phyloP scores from a whole-genome alignment of 768 basidiomycete genomes.

The Suillus clintonianus region DNA sequence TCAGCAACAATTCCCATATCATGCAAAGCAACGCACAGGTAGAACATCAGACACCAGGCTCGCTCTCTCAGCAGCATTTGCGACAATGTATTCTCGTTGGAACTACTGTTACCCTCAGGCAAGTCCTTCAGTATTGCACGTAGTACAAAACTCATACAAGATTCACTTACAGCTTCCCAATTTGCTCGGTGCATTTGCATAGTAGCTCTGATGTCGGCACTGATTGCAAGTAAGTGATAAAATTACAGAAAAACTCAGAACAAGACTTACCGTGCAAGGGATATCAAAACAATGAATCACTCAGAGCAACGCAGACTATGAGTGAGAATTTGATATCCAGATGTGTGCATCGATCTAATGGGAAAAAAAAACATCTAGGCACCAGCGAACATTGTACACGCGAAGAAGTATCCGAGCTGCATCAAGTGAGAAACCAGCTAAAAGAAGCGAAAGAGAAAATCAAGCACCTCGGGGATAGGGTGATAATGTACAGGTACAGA shows the following conservation, averaged over 20 bases:
- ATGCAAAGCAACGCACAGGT: neutral
- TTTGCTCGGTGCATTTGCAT: neutral
- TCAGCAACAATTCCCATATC: neutral
- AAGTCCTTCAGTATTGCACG: neutral
- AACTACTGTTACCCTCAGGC: neutral
- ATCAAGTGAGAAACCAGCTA: neutral
- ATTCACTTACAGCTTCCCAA: neutral
- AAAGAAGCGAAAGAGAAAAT: neutral
- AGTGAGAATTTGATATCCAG: neutral
- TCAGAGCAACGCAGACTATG: neutral
- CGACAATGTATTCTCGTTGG: neutral
- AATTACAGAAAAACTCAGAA: neutral
- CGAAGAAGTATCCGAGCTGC: neutral
- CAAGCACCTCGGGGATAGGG: neutral
- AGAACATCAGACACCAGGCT: neutral
- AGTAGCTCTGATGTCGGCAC: neutral
- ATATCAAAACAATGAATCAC: too few relatives aligned
- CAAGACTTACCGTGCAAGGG: neutral
- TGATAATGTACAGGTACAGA: neutral
- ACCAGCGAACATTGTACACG: neutral
- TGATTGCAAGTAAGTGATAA: neutral
- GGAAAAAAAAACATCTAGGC: neutral
- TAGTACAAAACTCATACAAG: neutral
- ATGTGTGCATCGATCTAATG: neutral
- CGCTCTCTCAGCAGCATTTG: neutral